A percentile compares a stretch with the other conserved stretches of the same genome.
These are phyloP conservation scores for Aethionema arabicum DNA, from an alignment of 345 rosid species.

Conservation along the genomic window DNA sequence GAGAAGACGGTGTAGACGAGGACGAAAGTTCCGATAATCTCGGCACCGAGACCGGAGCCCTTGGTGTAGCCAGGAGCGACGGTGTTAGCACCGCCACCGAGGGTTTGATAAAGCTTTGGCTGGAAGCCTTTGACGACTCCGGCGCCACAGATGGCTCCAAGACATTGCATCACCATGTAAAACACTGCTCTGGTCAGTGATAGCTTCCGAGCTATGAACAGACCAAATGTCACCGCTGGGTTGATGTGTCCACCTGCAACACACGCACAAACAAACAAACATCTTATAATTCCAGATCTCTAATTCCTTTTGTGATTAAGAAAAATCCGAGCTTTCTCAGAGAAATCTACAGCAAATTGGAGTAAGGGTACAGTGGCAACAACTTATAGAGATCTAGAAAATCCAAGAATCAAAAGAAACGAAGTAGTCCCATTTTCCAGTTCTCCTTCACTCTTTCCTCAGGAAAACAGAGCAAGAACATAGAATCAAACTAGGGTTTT, in stretches of 20 bases:
- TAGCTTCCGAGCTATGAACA: slow-evolving; percentile 37
- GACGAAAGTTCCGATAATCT: slow-evolving; percentile 43
- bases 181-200: slow-evolving; percentile 38
- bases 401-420: not conserved
- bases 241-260: slow-evolving; percentile 48
- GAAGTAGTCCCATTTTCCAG: not conserved
- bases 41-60: slow-evolving; percentile 47
- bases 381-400: not conserved
- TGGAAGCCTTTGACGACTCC: slow-evolving; percentile 53
- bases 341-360: not conserved
- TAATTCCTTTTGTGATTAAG: not conserved
- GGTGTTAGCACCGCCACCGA: slow-evolving; percentile 50
- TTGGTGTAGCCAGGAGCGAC: slow-evolving; percentile 47
- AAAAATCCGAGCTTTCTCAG: not conserved
- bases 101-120: slow-evolving; percentile 32
- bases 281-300: too few species aligned
- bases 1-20: slow-evolving; percentile 50
- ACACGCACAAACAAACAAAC: not conserved
- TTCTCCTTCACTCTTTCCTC: not conserved
- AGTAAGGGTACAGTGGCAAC: not conserved
- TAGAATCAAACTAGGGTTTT: not conserved
- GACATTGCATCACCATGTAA: slow-evolving; percentile 43
- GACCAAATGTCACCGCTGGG: slow-evolving; percentile 43
- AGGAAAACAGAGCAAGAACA: slow-evolving; percentile 2
- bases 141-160: slow-evolving; percentile 48